Conservation (phyloP, 805 yeast species). For the Saturnispora gosingensis region DNA sequence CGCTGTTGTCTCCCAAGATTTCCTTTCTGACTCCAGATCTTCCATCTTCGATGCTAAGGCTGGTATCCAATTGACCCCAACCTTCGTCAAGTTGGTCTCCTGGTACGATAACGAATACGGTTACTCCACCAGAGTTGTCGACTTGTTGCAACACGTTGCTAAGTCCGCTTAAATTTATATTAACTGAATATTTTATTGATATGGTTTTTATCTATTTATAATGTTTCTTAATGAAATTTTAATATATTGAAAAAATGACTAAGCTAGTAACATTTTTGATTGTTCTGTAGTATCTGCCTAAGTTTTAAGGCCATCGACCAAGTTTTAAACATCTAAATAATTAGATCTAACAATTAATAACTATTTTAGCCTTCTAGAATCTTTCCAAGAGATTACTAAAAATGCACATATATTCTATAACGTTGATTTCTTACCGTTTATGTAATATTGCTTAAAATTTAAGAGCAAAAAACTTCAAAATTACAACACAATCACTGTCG, state of each 20-base stretch:
- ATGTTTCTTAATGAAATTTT: not conserved
- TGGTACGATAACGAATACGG: slow-evolving; percentile 98
- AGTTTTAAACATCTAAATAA: too few species aligned
- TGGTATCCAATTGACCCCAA: slow-evolving; percentile 79
- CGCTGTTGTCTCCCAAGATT: slow-evolving; percentile 85
- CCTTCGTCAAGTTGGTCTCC: slow-evolving; percentile 82
- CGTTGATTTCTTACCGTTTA: too few species aligned
- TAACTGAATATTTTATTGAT: slow-evolving; percentile 20
- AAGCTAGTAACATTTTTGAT: too few species aligned
- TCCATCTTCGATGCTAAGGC: slow-evolving; percentile 88
- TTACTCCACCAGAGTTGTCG: slow-evolving; percentile 94
- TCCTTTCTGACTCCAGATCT: slow-evolving; percentile 74
- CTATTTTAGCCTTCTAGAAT: too few species aligned
- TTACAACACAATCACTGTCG: not conserved
- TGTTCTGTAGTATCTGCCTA: too few species aligned
- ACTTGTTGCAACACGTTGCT: slow-evolving; percentile 76
- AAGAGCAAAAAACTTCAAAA: not conserved
- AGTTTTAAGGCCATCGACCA: too few species aligned
- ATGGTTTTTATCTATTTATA: slow-evolving; percentile 27
- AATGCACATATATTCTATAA: too few species aligned
- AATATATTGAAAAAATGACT: not conserved
- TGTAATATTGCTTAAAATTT: too few species aligned
- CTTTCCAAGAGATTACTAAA: too few species aligned
- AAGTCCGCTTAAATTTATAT: slow-evolving; percentile 27
- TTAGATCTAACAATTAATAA: too few species aligned